These are phyloP conservation scores for Linnemannia zychae DNA, from an alignment of 192 early-diverging fungal genomes.

Conservation along the genomic window DNA sequence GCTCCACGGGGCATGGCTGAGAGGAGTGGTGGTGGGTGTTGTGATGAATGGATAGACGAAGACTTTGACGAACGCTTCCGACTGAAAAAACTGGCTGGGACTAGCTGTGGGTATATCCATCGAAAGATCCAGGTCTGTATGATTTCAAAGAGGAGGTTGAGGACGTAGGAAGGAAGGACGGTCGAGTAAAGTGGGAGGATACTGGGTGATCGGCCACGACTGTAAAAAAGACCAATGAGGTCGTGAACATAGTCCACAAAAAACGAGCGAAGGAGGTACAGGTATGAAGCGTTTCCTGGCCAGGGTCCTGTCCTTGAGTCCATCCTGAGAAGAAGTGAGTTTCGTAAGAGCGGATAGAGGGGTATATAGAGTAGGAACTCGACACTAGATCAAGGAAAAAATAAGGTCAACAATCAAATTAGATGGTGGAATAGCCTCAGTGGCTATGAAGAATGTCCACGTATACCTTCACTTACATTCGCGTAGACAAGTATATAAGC, in stretches of 20 bases:
- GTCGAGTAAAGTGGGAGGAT: constrained; percentile 48
- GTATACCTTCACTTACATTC: constrained; percentile 16
- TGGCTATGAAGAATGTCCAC: neutral
- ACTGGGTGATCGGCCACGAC: constrained; percentile 39
- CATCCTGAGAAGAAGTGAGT: constrained; percentile 45
- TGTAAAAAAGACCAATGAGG: constrained; percentile 52
- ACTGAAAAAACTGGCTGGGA: constrained; percentile 32
- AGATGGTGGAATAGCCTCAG: neutral
- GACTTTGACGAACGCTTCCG: constrained; percentile 36
- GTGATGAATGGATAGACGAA: neutral
- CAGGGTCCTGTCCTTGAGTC: constrained; percentile 44
- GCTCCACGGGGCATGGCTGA: constrained; percentile 14
- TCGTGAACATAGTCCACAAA: constrained; percentile 47
- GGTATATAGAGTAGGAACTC: constrained; percentile 57
- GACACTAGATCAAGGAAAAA: constrained; percentile 3
- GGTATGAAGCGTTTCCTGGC: constrained; percentile 33
- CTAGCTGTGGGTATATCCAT: constrained; percentile 52
- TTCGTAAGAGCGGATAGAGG: constrained; percentile 50
- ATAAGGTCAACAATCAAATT: neutral
- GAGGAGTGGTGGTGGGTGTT: constrained; percentile 11
- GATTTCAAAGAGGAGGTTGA: constrained; percentile 52
- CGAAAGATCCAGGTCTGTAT: constrained; percentile 56
- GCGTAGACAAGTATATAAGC: constrained; percentile 39
- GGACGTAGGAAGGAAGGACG: constrained; percentile 46
- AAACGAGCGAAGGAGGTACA: constrained; percentile 37